Evolutionary conservation across 306 rosid genomes (phyloP).

Genomic region (Rosa persica): DNA sequence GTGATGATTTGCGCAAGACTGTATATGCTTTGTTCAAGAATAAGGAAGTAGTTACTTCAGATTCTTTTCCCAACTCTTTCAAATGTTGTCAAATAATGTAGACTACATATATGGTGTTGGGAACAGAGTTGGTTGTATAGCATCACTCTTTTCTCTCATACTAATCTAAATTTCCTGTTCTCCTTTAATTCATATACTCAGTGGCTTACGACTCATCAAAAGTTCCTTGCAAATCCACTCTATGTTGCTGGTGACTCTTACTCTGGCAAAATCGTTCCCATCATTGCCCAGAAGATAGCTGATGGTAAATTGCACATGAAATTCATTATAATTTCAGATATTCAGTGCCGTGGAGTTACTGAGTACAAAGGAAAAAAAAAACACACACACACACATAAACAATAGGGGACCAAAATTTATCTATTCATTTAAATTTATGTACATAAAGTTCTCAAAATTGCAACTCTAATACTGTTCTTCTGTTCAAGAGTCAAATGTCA

Average conservation of each 20-base stretch:
- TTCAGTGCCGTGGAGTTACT: background rate
- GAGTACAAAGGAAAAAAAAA: too few relatives aligned
- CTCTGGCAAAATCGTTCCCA: slow-evolving; percentile 11
- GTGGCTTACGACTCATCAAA: slow-evolving; percentile 14
- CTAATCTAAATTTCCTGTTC: background rate
- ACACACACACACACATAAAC: background rate
- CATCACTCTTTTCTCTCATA: background rate
- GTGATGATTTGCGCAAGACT: background rate
- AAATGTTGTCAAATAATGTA: background rate
- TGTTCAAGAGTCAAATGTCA: too few relatives aligned
- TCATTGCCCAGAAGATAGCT: slow-evolving; percentile 3
- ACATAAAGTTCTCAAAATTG: background rate
- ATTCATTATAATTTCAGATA: background rate
- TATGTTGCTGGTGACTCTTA: slow-evolving; percentile 21
- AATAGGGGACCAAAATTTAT: background rate
- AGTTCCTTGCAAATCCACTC: slow-evolving; percentile 20
- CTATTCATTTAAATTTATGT: background rate
- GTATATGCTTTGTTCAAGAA: background rate
- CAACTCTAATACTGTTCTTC: background rate
- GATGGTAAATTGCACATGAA: background rate
- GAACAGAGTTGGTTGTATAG: background rate
- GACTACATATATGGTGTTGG: background rate
- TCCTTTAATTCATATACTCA: background rate
- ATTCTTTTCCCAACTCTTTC: background rate
- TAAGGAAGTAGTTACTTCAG: background rate